Percentiles rank a stretch among this genome's conserved stretches.
Conservation (phyloP, 164 flowering plant species). For the Platanus orientalis region DNA sequence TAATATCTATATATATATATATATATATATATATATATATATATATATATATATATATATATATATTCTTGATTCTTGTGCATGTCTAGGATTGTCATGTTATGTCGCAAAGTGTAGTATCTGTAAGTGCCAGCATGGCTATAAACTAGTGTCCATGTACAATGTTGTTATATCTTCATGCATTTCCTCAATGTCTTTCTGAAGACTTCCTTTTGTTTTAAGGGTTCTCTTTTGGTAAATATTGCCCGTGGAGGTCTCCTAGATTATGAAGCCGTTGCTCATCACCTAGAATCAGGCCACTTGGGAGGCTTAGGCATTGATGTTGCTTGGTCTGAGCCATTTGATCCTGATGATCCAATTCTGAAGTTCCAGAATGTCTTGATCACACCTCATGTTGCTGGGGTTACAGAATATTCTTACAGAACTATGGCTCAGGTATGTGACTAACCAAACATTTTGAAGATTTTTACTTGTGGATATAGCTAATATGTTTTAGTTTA, state of each 20-base stretch:
- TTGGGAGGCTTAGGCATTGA: conserved; percentile 88
- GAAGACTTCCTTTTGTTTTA: conserved; percentile 6
- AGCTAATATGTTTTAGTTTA: too few relatives aligned
- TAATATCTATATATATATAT: too few relatives aligned
- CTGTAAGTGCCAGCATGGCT: too few relatives aligned
- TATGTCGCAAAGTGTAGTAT: too few relatives aligned
- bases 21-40: too few relatives aligned
- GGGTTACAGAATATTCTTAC: conserved; percentile 77
- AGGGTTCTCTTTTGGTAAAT: conserved; percentile 81
- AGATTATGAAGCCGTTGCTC: conserved; percentile 61
- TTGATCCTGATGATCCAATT: conserved; percentile 80
- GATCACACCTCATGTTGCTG: conserved; percentile 88
- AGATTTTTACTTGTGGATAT: background rate
- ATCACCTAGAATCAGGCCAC: conserved; percentile 67
- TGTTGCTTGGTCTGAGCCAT: conserved; percentile 97
- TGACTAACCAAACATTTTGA: background rate
- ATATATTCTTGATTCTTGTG: too few relatives aligned
- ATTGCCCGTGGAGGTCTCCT: conserved; percentile 86
- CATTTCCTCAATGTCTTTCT: too few relatives aligned
- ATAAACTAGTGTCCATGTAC: background rate
- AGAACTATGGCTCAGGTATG: conserved; percentile 86
- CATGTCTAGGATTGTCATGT: too few relatives aligned
- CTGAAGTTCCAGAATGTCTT: conserved; percentile 69
- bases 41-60: too few relatives aligned
- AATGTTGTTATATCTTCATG: background rate